Percentiles rank a stretch among this genome's conserved stretches.
phyloP scores from a whole-genome alignment of 1,284 basidiomycete species.

The Ustilago xerochloae region DNA sequence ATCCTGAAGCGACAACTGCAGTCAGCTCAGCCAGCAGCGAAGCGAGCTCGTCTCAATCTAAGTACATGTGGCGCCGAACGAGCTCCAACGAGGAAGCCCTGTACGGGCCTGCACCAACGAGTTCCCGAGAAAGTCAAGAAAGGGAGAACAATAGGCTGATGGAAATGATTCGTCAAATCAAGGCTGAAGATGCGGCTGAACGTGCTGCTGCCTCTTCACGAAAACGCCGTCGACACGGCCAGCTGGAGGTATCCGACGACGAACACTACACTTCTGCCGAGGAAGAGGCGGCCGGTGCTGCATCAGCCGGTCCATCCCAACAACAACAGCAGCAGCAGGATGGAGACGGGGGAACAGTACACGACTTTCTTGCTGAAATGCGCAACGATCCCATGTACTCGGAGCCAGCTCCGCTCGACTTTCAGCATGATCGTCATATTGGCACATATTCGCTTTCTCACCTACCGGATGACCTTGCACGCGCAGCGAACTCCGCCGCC shows the following conservation, averaged over 20 bases:
- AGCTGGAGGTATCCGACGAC: background rate
- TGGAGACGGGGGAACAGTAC: constrained; percentile 3
- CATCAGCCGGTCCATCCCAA: background rate
- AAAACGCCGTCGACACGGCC: background rate
- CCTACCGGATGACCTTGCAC: background rate
- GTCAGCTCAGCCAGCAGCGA: constrained; percentile 1
- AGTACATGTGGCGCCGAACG: background rate
- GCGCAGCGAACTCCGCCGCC: background rate
- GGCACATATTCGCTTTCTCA: constrained; percentile 24
- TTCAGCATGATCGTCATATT: constrained; percentile 24
- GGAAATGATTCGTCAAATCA: background rate
- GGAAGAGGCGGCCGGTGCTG: background rate
- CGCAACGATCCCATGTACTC: constrained; percentile 25
- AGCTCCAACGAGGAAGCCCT: constrained; percentile 7
- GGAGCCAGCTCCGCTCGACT: constrained; percentile 3
- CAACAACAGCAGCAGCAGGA: background rate
- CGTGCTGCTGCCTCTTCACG: background rate
- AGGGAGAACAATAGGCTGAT: background rate
- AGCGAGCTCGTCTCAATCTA: background rate
- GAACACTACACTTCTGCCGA: background rate
- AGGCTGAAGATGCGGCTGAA: background rate
- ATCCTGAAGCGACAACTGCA: background rate
- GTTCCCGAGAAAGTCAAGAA: background rate
- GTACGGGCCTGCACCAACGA: background rate
- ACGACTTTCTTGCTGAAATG: constrained; percentile 23